Base-by-base conservation (phyloP, 805 yeast species). In the Kuraishia ogatae region DNA sequence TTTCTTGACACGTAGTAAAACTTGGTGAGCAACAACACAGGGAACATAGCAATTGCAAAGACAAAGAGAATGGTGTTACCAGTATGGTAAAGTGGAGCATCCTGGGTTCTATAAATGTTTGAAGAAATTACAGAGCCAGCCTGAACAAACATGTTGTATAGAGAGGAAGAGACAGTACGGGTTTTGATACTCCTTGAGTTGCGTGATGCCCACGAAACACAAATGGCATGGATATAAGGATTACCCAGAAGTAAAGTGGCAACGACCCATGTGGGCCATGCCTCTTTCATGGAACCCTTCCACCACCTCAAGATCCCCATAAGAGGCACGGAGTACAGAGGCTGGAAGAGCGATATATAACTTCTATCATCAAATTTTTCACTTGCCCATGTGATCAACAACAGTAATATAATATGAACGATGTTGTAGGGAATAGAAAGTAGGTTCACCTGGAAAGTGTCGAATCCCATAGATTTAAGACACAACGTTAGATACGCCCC, bases 131-230 rank as follows among this genome's bases (percentile, higher is more conserved):
- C 81, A 20, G 72, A 66, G 1, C 83, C 85, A 0, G 81, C 71
- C 63, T 86, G 91, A 0, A 80, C 81, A 64, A 75, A 78, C 74
- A 84, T 83, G 61, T 85, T 86, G 62, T 80, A 84, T 51, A 85
- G 56, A 0, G 90, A 83, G 0, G 89, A 81, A 15, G 85, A 76
- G 3, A 85, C 82, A 0, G 90, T 80, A 60, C 92, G 71, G 2
- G 81, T 71, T n/a, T 84, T 68, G 26, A 85, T 86, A 1, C 85
- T 74, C 64, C 81, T 79, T 10, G 89, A 76, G 61, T 84, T 84
- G 28, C 79, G 66, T 0, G 90, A 83, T 55, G 82, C 77, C 83
- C 88, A 81, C 26, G 80, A 71, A 26, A 81, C 84, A 57, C 78
- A 70, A 52, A 84, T 66, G 1, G 87, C 80, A 67, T 81, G 82